Evolutionary conservation across 2,329 filamentous ascomycete genomes (phyloP), one percentile per base, ranked within the genome.

Genomic region (Nigrospora osmanthi): DNA sequence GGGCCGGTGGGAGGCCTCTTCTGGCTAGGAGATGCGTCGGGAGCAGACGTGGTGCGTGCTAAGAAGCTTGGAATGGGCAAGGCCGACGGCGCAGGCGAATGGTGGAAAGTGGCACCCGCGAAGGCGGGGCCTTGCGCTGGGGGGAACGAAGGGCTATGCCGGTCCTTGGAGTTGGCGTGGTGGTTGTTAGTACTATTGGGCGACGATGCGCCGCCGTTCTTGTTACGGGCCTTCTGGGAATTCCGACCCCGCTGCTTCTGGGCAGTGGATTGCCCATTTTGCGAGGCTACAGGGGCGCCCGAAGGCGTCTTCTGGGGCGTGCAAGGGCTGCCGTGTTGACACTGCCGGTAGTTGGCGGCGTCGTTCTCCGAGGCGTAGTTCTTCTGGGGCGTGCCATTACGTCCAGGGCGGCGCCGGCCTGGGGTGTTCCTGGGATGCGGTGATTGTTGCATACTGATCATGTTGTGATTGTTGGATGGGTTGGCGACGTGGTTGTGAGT

Each of bases 31-130:
- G 74, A 78, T 7, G 81, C 81, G 45, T 84, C 82, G 3, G 84
- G 83, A 13, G 87, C 73, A 0, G 87, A 83, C 14, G 35, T 15
- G 7, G 42, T 44, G n/a, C 36, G 30, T 23, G 32, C 73, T 79
- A 44, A 30, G 63, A 96, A 95, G 58, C 85, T 94, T 11, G 93
- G 93, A 47, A 96, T 85, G 1, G 93, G 93, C 31, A 98, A 73
- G 19, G 89, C 83, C 10, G 89, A 94, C 1, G 93, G 86, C 2
- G 90, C 91, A 16, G 93, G 93, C 10, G 93, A 97, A 35, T 89
- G 87, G 64, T 96, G 90, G 63, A 97, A 98, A 6, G 89, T 94
- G 32, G 91, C 86, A 13, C 91, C 93, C 35, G 93, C 93, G 66
- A 95, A 98, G 38, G 85, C 82, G 48, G 80, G 72, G 40, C 66